Conservation (phyloP, 148 eudicot genomes). For the Mesembryanthemum crystallinum region DNA sequence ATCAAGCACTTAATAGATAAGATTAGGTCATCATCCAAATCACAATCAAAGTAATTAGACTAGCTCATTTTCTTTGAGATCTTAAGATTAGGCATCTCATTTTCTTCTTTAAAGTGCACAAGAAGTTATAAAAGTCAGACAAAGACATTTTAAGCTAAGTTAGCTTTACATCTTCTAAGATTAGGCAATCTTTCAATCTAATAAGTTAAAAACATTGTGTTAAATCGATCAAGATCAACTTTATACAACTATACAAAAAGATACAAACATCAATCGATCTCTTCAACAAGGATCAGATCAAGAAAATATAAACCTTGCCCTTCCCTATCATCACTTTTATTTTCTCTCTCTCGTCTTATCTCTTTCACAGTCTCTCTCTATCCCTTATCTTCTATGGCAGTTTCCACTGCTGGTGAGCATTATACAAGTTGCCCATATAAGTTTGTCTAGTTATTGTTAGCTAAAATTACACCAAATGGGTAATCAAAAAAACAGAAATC, state of each 20-base stretch:
- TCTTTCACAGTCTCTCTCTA: not conserved
- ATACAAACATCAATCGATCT: slow-evolving; percentile 4
- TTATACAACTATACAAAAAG: slow-evolving; percentile 2
- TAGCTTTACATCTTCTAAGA: not conserved
- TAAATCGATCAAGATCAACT: not conserved
- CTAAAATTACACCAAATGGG: no score
- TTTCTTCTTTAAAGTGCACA: no score
- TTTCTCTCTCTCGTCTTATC: not conserved
- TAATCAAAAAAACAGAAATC: not conserved
- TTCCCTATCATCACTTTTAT: not conserved
- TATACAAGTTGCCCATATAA: not conserved
- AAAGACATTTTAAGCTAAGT: no score
- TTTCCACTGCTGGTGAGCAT: not conserved
- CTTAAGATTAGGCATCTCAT: no score
- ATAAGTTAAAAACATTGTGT: not conserved
- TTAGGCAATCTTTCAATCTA: not conserved
- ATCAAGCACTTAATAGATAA: not conserved
- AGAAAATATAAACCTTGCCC: not conserved
- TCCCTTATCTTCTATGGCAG: slow-evolving; percentile 1
- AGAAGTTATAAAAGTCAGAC: not conserved
- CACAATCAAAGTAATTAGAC: not conserved
- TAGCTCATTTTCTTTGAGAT: not conserved
- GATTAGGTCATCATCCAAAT: not conserved
- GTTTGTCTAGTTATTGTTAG: slow-evolving; percentile 11
- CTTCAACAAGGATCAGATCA: not conserved